Base-by-base conservation (phyloP, 306 rosid genomes). In the Acmispon strigosus region DNA sequence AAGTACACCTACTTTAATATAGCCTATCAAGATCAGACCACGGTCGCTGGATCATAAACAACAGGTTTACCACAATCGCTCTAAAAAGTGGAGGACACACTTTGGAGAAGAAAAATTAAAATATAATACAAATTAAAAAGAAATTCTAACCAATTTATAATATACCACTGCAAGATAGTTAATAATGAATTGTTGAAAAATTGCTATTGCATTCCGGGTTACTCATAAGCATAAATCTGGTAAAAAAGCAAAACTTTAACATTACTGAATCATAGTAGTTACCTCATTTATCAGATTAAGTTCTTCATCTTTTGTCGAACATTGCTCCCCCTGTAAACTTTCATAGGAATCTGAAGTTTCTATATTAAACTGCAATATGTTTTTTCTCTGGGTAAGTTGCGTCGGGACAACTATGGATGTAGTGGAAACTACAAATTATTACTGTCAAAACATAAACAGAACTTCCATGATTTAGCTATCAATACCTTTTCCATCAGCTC, bases 401-500 rank as follows among this genome's bases (percentile, higher is more conserved):
- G 49, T 43, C 66, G 18, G 45, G 44, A 72, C 22, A 69, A 36
- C 18, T 72, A 51, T n/a, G 57, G 52, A 58, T 49, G 55, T 44
- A 41, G 13, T n/a, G 58, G 10, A 43, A 50, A 44, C 49, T 41
- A 32, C 12, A 10, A 12, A 54, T 10, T 59, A 34, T 52, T n/a
- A 54, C 36, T 17, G 50, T 58, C 37, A 57, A 32, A 45, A 70
- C 13, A 45, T 60, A 12, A 34, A 69, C 17, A 67, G n/a, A 76
- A 81, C 15, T 24, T 70, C 47, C 27, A 29, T 49, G 29, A 59
- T 64, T 24, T 60, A 24, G 50, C 39, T 50, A 49, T 66, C 75
- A 48, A 74, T 75, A 90, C 96, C 90, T 86, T 89, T 64, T 76
- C 80, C 57, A 63, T 42, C 44, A 73, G 57, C 78, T 68, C 75